Evolutionary conservation across 2,329 filamentous ascomycete species (phyloP).

Genomic region (Cordyceps tenuipes): DNA sequence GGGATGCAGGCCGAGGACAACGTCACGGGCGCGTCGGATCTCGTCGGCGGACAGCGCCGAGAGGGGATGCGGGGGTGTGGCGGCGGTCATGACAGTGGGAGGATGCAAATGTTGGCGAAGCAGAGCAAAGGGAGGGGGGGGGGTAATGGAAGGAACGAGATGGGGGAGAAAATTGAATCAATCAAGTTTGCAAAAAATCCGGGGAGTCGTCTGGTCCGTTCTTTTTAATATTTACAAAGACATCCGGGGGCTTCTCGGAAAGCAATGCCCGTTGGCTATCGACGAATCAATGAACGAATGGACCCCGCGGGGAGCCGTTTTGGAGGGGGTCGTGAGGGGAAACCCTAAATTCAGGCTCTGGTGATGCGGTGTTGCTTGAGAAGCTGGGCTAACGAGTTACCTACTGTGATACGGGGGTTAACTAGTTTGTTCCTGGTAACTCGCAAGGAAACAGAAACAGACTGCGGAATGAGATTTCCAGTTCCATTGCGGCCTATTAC

Average conservation of each 20-base stretch:
- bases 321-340: background rate
- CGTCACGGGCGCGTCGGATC: slow-evolving; percentile 26
- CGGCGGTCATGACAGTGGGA: background rate
- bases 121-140: background rate
- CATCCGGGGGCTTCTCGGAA: background rate
- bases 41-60: slow-evolving; percentile 22
- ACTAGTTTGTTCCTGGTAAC: background rate
- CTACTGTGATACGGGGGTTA: background rate
- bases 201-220: background rate
- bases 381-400: background rate
- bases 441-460: too few species aligned
- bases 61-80: slow-evolving; percentile 23
- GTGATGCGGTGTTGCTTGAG: too few species aligned
- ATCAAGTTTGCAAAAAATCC: background rate
- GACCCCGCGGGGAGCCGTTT: background rate
- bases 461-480: background rate
- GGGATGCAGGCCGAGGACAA: slow-evolving; percentile 23
- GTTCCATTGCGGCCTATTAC: background rate
- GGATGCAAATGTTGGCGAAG: background rate
- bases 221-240: background rate
- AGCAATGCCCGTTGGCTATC: too few species aligned
- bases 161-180: background rate
- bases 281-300: too few species aligned
- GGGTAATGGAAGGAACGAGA: background rate
- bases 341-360: background rate